These are phyloP conservation scores for Backusella sp. DNA, from an alignment of 192 early-diverging fungal genomes.

Conservation along the genomic window DNA sequence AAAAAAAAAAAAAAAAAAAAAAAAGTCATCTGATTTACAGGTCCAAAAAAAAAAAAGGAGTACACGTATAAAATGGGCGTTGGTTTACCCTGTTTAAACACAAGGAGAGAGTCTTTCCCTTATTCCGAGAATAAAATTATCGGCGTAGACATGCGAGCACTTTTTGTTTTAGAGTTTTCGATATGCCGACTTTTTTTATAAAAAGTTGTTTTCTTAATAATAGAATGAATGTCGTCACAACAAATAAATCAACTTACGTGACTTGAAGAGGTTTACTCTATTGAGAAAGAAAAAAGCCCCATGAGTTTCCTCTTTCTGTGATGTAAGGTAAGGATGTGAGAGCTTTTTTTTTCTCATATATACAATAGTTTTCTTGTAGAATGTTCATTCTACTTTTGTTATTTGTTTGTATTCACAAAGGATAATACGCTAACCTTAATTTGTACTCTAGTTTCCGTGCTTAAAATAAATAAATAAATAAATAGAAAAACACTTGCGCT, in stretches of 20 bases:
- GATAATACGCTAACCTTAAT: conserved; percentile 7
- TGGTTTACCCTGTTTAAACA: neutral
- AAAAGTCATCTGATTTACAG: neutral
- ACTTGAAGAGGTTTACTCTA: neutral
- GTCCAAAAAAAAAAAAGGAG: neutral
- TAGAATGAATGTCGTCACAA: neutral
- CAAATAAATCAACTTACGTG: neutral
- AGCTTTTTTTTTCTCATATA: neutral
- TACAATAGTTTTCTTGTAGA: neutral
- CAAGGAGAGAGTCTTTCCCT: neutral
- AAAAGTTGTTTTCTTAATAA: neutral
- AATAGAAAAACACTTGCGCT: neutral
- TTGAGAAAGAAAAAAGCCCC: neutral
- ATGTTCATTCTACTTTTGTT: neutral
- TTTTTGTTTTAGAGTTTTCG: neutral
- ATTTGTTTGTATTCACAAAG: conserved; percentile 2
- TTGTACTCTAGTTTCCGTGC: neutral
- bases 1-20: neutral
- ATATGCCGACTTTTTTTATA: neutral
- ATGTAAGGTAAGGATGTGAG: neutral
- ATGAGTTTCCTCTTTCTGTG: neutral
- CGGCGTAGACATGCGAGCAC: neutral
- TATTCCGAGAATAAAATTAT: neutral
- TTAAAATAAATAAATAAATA: neutral
- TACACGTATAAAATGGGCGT: neutral